Conservation (phyloP, 352 stramenopile species). For the Pythium coloratum region DNA sequence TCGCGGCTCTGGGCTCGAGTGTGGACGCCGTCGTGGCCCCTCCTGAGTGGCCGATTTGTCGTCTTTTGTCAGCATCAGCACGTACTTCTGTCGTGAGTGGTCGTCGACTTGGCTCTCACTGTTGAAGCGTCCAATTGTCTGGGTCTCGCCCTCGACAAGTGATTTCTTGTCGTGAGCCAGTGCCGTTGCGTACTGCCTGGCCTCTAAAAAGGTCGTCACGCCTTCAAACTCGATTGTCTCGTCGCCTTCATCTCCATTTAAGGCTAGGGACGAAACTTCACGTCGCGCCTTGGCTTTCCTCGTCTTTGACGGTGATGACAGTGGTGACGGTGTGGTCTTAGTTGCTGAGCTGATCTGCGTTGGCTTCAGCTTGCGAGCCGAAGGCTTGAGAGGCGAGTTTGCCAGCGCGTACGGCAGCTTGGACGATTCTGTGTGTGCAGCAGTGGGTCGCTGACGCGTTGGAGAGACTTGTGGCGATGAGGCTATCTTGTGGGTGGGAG, state of each 20-base stretch:
- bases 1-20: slow-evolving; percentile 26
- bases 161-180: slow-evolving; percentile 8
- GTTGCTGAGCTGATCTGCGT: not conserved
- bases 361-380: slow-evolving; percentile 3
- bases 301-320: slow-evolving; percentile 10
- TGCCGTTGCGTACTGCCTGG: slow-evolving; percentile 31
- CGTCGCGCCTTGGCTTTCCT: slow-evolving; percentile 15
- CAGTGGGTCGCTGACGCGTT: not conserved
- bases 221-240: slow-evolving; percentile 34
- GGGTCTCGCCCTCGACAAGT: slow-evolving; percentile 10
- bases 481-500: not conserved
- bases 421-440: not conserved
- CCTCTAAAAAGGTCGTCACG: slow-evolving; percentile 43
- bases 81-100: slow-evolving; percentile 11
- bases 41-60: not conserved
- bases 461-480: slow-evolving; percentile 1
- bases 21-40: slow-evolving; percentile 4
- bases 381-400: slow-evolving; percentile 17
- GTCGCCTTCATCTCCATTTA: slow-evolving; percentile 1
- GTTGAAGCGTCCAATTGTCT: slow-evolving; percentile 18
- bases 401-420: slow-evolving; percentile 8
- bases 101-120: not conserved
- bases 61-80: slow-evolving; percentile 12
- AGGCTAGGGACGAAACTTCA: not conserved
- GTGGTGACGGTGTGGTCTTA: not conserved